A percentile compares a stretch with the other conserved stretches of the same genome.
Conservation (phyloP, 1,284 basidiomycete genomes). For the Stereum hirsutum region DNA sequence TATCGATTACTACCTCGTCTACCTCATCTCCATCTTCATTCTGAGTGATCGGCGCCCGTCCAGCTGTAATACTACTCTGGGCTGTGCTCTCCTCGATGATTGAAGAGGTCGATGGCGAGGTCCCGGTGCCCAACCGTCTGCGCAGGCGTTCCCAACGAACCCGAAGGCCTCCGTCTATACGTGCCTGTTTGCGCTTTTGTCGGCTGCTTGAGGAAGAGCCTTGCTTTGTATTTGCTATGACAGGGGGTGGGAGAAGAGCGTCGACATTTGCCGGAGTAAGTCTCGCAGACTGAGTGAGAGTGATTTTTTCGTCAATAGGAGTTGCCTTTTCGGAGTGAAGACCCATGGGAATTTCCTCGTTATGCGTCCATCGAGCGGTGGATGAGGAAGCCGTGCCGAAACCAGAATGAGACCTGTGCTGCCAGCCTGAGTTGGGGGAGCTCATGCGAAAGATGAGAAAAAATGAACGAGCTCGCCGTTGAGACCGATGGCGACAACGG, state of each 20-base stretch:
- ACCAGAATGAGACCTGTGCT: too few relatives aligned
- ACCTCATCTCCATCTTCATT: conserved; percentile 31
- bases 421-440: too few relatives aligned
- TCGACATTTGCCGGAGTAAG: too few relatives aligned
- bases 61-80: conserved; percentile 22
- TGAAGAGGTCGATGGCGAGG: conserved; percentile 31
- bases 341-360: neutral
- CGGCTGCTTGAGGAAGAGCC: conserved; percentile 4
- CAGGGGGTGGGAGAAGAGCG: conserved; percentile 9
- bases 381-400: too few relatives aligned
- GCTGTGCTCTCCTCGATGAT: conserved; percentile 28
- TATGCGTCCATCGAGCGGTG: too few relatives aligned
- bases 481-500: too few relatives aligned
- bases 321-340: too few relatives aligned
- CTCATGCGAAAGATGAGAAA: too few relatives aligned
- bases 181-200: conserved; percentile 18
- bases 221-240: conserved; percentile 3
- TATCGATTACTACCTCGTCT: conserved; percentile 66
- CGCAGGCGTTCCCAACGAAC: conserved; percentile 34
- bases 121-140: conserved; percentile 31
- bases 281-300: too few relatives aligned
- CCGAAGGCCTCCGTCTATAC: conserved; percentile 26
- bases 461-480: too few relatives aligned
- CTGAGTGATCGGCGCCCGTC: neutral
- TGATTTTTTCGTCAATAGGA: too few relatives aligned